These are phyloP conservation scores for Flaveria ramosissima DNA, from an alignment of 129 eudicot species.

Conservation along the genomic window DNA sequence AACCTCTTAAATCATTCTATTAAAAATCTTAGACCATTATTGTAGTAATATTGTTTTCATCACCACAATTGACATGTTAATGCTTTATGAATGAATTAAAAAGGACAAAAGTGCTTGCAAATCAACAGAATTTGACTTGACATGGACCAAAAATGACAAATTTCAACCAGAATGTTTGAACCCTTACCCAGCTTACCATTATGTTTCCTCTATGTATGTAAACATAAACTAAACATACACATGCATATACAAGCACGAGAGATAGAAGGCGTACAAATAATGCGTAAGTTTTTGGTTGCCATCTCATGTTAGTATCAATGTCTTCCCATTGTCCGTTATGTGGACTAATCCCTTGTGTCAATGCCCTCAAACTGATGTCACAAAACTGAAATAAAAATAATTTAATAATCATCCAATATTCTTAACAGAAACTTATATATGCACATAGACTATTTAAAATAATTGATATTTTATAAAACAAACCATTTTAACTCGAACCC, in stretches of 20 bases:
- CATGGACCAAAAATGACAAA: not conserved
- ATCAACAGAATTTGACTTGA: not conserved
- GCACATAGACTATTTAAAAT: not conserved
- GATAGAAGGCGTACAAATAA: slow-evolving; percentile 63
- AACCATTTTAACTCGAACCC: not conserved
- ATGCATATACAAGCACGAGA: slow-evolving; percentile 16
- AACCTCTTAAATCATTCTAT: not conserved
- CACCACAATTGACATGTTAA: not conserved
- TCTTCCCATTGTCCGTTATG: slow-evolving; percentile 77
- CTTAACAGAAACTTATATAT: not conserved
- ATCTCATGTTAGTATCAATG: slow-evolving; percentile 64
- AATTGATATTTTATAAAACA: not conserved
- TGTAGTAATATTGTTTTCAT: not conserved
- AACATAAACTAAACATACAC: not conserved
- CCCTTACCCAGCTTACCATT: not conserved
- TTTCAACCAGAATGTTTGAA: not conserved
- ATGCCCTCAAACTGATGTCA: slow-evolving; percentile 62
- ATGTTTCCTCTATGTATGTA: not conserved
- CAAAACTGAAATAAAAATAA: slow-evolving; percentile 45
- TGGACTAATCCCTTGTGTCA: slow-evolving; percentile 67
- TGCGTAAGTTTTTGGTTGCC: slow-evolving; percentile 85
- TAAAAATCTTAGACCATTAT: not conserved
- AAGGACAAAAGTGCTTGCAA: not conserved
- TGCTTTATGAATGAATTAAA: not conserved
- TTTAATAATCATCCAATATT: slow-evolving; percentile 4